Evolutionary conservation across 805 yeast genomes (phyloP).

Genomic region (Saccharomycopsis fibuligera): DNA sequence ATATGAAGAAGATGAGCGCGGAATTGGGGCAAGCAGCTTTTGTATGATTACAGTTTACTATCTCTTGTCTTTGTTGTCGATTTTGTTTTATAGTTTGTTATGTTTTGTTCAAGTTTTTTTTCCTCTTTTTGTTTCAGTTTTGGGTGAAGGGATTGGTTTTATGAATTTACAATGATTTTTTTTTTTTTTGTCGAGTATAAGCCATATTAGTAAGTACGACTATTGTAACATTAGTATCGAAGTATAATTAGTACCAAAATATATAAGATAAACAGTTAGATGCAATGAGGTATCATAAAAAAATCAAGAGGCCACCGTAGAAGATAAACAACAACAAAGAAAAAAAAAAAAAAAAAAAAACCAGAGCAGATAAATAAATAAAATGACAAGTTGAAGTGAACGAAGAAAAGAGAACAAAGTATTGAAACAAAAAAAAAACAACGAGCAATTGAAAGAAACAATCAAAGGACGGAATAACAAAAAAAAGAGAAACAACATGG

Average conservation of each 20-base stretch:
- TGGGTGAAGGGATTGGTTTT: neutral
- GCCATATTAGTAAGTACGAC: neutral
- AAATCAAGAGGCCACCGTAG: neutral
- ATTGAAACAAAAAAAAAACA: neutral
- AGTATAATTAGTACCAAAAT: neutral
- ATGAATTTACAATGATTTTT: neutral
- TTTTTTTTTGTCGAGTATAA: neutral
- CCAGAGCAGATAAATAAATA: neutral
- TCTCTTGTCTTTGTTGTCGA: neutral
- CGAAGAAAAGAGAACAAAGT: neutral
- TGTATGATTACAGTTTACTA: neutral
- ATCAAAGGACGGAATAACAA: neutral
- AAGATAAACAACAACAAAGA: neutral
- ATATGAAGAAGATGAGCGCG: constrained; percentile 15
- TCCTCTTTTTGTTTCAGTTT: neutral
- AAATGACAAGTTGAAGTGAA: neutral
- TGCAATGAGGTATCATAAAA: neutral
- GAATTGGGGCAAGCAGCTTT: constrained; percentile 4
- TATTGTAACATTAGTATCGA: neutral
- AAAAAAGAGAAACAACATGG: too few relatives aligned
- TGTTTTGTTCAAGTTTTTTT: neutral
- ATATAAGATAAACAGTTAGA: too few relatives aligned
- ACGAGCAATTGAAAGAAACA: neutral
- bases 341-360: neutral
- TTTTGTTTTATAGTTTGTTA: neutral